Evolutionary conservation across 805 yeast genomes (phyloP).

Genomic region (Lachancea thermotolerans): DNA sequence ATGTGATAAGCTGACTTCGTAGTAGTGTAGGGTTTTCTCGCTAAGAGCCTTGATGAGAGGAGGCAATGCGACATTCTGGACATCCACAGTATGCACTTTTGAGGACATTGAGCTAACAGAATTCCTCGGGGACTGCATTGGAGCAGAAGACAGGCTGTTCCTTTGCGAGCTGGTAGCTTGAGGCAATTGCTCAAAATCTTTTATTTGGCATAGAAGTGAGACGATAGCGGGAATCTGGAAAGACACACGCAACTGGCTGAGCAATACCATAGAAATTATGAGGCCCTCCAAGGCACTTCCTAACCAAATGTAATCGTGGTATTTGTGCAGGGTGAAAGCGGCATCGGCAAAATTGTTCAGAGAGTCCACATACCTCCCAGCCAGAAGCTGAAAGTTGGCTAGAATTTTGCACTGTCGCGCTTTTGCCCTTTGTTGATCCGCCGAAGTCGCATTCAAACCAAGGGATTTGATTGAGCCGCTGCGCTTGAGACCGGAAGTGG

Average conservation of each 20-base stretch:
- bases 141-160: slow-evolving; percentile 25
- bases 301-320: slow-evolving; percentile 79
- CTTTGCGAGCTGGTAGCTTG: slow-evolving; percentile 13
- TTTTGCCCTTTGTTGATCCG: slow-evolving; percentile 45
- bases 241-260: slow-evolving; percentile 42
- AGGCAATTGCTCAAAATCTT: slow-evolving; percentile 9
- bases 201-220: slow-evolving; percentile 31
- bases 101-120: slow-evolving; percentile 32
- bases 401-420: slow-evolving; percentile 68
- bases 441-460: slow-evolving; percentile 25
- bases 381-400: slow-evolving; percentile 70
- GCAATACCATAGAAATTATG: slow-evolving; percentile 55
- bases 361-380: slow-evolving; percentile 74
- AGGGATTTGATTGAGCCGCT: slow-evolving; percentile 25
- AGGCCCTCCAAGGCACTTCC: slow-evolving; percentile 83
- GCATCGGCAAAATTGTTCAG: slow-evolving; percentile 71
- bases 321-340: slow-evolving; percentile 45
- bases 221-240: slow-evolving; percentile 29
- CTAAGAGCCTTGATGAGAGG: slow-evolving; percentile 36
- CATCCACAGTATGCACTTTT: slow-evolving; percentile 10
- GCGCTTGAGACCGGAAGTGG: slow-evolving; percentile 8
- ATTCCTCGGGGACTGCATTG: slow-evolving; percentile 42
- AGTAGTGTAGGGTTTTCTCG: slow-evolving; percentile 37
- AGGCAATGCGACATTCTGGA: slow-evolving; percentile 27
- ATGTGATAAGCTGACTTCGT: slow-evolving; percentile 46